These are phyloP conservation scores for Pyrrhoderma lamaoense DNA, from an alignment of 1,284 basidiomycete genomes.

Conservation along the genomic window DNA sequence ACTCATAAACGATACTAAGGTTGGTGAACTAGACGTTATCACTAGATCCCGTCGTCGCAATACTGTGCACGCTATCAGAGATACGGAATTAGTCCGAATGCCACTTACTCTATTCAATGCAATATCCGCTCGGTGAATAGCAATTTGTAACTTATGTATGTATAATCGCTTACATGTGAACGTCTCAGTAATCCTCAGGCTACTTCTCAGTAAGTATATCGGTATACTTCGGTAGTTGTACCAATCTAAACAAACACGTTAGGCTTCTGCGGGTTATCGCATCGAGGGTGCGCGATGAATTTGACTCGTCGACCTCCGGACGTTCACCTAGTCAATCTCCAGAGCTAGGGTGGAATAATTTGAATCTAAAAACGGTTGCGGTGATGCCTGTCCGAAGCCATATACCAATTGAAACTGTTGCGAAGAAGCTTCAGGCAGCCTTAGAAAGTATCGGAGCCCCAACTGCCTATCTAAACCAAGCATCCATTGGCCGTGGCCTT, in stretches of 20 bases:
- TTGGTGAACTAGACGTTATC: conserved; percentile 95
- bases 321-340: conserved; percentile 38
- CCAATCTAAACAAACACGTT: neutral
- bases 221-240: conserved; percentile 7
- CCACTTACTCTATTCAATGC: conserved; percentile 97
- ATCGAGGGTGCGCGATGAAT: conserved; percentile 79
- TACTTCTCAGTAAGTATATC: conserved; percentile 74
- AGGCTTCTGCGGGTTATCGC: conserved; percentile 90
- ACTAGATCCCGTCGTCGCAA: conserved; percentile 83
- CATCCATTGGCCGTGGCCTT: conserved; percentile 82
- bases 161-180: conserved; percentile 10
- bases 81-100: conserved; percentile 97
- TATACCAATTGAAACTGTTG: conserved; percentile 83
- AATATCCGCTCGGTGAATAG: conserved; percentile 67
- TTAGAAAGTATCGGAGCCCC: conserved; percentile 85
- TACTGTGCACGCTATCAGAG: conserved; percentile 95
- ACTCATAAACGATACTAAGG: neutral
- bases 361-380: conserved; percentile 91
- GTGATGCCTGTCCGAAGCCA: conserved; percentile 75
- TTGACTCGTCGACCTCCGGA: conserved; percentile 49
- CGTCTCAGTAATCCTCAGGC: conserved; percentile 79
- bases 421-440: conserved; percentile 80
- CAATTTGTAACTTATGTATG: neutral
- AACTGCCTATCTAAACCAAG: conserved; percentile 87
- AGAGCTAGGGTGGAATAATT: conserved; percentile 71